Base-by-base conservation (phyloP, 164 flowering plant genomes). In the Chimonanthus praecox region DNA sequence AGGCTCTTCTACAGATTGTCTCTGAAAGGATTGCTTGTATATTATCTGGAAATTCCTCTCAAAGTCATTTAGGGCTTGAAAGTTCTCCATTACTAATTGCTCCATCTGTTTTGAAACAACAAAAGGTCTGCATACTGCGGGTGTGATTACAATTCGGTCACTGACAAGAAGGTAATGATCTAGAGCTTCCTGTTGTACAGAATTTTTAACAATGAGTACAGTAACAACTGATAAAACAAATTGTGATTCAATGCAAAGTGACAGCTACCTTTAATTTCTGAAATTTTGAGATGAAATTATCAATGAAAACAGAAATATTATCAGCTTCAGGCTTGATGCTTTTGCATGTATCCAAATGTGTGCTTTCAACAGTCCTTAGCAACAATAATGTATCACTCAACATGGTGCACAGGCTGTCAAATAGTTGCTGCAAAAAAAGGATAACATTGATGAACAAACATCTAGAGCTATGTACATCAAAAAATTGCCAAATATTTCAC, bases 181-280 rank as follows among this genome's bases (percentile, higher is more conserved):
- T 76, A 96, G 69, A 11, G 73, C 73, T 72, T 85, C 92, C 99
- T 95, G 92, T 63, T 4, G 45, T 11, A 49, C 15, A 80, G 50
- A 77, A 18, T 10, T 44, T n/a, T 70, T 20, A 18, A 71, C 9
- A 67, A 20, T 74, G 47, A 48, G 5, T 46, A 70, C n/a, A 33
- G 33, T 33, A 33, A 47, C 5, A 65, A 33, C 4, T 9, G 8
- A 10, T 7, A 43, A 10, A 65, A 44, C 7, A 10, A 15, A n/a
- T 46, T 4, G 33, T 18, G 68, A 49, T 49, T 49, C 6, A 49
- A 49, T 6, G 58, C 10, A 9, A 51, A 9, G 58, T 51, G 16
- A 49, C 15, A 5, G 15, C 20, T 58, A 92, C 99, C 99, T 95
- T 95, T 47, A 97, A 84, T 58, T 83, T 86, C 74, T 73, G 80